These are phyloP conservation scores for Boletus subparvulus DNA, from an alignment of 768 basidiomycete genomes.

Conservation along the genomic window DNA sequence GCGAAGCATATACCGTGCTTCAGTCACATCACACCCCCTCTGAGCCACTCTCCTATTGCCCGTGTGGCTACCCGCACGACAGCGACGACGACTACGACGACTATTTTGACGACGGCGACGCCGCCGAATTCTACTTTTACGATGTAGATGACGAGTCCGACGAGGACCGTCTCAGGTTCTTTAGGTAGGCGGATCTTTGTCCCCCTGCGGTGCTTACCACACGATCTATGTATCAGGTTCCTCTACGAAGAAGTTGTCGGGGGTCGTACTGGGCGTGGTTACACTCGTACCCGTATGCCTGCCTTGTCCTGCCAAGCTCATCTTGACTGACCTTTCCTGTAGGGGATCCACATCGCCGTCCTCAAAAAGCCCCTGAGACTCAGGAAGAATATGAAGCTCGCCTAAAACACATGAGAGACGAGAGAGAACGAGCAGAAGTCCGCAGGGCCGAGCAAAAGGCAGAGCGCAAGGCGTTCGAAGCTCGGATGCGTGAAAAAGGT, in stretches of 20 bases:
- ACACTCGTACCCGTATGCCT: constrained; percentile 29
- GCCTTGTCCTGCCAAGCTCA: constrained; percentile 8
- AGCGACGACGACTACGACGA: constrained; percentile 40
- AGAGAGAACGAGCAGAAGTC: constrained; percentile 53
- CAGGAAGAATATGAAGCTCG: constrained; percentile 54
- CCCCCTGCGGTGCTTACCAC: constrained; percentile 4
- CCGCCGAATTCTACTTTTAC: constrained; percentile 31
- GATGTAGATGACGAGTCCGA: constrained; percentile 36
- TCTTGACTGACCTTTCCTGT: constrained; percentile 9
- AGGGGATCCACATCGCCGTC: constrained; percentile 22
- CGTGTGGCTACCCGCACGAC: constrained; percentile 27
- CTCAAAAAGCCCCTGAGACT: constrained; percentile 39
- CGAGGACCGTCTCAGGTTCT: constrained; percentile 40
- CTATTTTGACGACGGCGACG: constrained; percentile 27
- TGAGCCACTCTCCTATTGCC: constrained; percentile 19
- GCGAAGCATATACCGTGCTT: constrained; percentile 66
- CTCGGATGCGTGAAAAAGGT: constrained; percentile 54
- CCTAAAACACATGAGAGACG: constrained; percentile 48
- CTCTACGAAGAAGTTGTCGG: constrained; percentile 48
- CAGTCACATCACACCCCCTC: constrained; percentile 48
- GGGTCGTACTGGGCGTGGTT: constrained; percentile 34
- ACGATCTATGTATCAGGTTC: constrained; percentile 35
- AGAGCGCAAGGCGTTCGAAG: constrained; percentile 45
- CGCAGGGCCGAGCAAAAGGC: constrained; percentile 47
- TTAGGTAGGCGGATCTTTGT: constrained; percentile 37